Evolutionary conservation across 75 land plant species (phyloP).

Genomic region (Gnetum montanum): DNA sequence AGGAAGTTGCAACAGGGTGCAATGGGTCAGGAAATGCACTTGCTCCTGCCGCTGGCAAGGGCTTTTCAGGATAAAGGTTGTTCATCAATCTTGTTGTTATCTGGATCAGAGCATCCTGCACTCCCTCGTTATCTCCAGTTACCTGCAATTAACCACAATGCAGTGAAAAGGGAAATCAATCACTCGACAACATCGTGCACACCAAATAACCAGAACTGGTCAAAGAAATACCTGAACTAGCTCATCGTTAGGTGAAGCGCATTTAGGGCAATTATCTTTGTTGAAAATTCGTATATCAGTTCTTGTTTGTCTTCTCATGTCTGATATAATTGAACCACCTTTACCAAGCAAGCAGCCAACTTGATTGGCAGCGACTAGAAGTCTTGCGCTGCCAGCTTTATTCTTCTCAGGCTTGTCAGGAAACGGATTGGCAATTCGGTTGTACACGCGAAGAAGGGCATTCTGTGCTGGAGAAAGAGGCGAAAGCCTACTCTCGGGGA

Average conservation of each 20-base stretch:
- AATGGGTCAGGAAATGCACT: conserved; percentile 20
- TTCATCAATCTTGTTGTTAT: conserved; percentile 47
- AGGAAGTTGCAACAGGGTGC: conserved; percentile 17
- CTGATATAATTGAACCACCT: conserved; percentile 68
- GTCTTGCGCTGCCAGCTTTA: conserved; percentile 20
- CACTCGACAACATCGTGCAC: background rate
- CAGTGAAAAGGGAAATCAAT: background rate
- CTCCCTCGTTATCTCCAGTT: conserved; percentile 40
- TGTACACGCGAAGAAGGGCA: conserved; percentile 55
- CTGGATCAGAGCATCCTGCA: conserved; percentile 66
- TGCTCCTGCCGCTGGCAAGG: conserved; percentile 12
- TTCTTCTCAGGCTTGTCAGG: conserved; percentile 29
- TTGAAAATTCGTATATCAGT: conserved; percentile 60
- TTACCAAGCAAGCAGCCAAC: conserved; percentile 79
- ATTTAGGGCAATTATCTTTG: conserved; percentile 57
- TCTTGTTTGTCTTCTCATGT: conserved; percentile 67
- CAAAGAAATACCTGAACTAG: conserved; percentile 70
- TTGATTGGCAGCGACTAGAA: conserved; percentile 69
- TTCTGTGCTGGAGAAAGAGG: conserved; percentile 64
- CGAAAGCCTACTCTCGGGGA: conserved; percentile 52
- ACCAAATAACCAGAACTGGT: background rate
- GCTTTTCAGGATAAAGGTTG: conserved; percentile 33
- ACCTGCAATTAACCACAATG: conserved; percentile 35
- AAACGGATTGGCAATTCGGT: conserved; percentile 29
- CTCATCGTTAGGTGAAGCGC: conserved; percentile 60